Base-by-base conservation (phyloP, 2,329 filamentous ascomycete species). In the Hortaea werneckii region DNA sequence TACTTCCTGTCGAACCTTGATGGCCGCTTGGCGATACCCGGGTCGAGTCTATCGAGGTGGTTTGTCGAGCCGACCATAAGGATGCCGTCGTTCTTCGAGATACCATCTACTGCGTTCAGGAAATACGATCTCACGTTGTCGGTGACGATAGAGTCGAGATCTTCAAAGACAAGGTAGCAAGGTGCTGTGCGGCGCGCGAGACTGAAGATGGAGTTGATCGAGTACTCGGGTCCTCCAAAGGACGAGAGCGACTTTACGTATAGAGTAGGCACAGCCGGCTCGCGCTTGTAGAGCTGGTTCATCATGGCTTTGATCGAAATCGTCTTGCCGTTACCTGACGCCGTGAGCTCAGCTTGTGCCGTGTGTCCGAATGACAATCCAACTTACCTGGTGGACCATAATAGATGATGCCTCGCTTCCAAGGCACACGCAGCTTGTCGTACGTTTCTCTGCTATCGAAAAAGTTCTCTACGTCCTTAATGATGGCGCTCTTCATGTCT, bases 111-210 rank as follows among this genome's bases (percentile, higher is more conserved):
- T 61, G 85, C 80, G 58, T 85, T 86, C 41, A 85, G 69, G 64
- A 86, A 86, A 67, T 83, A 85, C 43, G 74, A 79, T 28, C 82
- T 71, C 10, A 82, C 77, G 1, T 58, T 52, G 44, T 80, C 75
- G 8, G 71, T 72, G 39, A 86, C 75, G 30, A 85, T 73, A 6
- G 76, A 79, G 59, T 86, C 83, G 5, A 86, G 71, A 51, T 86
- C 83, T 60, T 86, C 83, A 47, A 86, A 82, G 37, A 86, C 77
- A 3, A 86, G 73, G 50, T 83, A 76, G 65, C 81, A 85, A 0
- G 82, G 82, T 0, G 82, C 78, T 49, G 75, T 73, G 51, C 75
- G 67, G 20, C 82, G 68, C 0, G 82, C 82, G 50, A 77, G 78
- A 13, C 49, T 45, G 56, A 83, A 82, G 43, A 82, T 77, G 12